Percentiles rank a stretch among this genome's conserved stretches.
Conservation (phyloP, 306 rosid species). For the Citrullus mucosospermus region DNA sequence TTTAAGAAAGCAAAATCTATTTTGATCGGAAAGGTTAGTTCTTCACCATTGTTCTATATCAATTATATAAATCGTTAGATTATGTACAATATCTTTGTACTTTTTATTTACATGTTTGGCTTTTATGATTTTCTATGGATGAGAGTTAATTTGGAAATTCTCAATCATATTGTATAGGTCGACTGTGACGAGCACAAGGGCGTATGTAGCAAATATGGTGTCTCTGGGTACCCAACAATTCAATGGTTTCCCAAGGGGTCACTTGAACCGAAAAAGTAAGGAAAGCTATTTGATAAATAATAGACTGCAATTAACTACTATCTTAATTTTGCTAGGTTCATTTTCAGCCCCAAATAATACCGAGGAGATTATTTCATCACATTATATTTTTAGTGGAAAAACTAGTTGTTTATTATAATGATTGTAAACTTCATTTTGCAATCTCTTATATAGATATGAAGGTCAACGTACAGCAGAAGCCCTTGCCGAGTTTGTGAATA, state of each 20-base stretch:
- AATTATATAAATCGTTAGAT: background rate
- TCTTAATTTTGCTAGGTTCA: too few relatives aligned
- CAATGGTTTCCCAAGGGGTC: constrained; percentile 82
- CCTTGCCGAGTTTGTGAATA: constrained; percentile 60
- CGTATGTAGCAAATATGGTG: constrained; percentile 60
- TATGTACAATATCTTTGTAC: background rate
- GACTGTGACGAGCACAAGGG: constrained; percentile 89
- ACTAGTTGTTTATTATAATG: background rate
- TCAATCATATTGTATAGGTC: constrained; percentile 27
- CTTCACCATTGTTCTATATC: background rate
- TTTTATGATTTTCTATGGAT: background rate
- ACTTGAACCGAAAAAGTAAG: constrained; percentile 70
- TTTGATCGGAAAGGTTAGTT: constrained; percentile 66
- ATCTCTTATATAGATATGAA: constrained; percentile 41
- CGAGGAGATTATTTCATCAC: background rate
- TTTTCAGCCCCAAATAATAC: background rate
- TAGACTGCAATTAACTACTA: too few relatives aligned
- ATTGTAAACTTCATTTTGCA: background rate
- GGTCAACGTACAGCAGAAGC: constrained; percentile 72
- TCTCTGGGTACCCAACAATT: constrained; percentile 80
- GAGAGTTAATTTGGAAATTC: background rate
- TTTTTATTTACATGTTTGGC: too few relatives aligned
- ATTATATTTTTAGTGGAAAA: background rate
- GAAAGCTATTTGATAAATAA: background rate
- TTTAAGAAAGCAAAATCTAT: constrained; percentile 54